phyloP scores from a whole-genome alignment of 768 basidiomycete species.

The Saitozyma sp. region DNA sequence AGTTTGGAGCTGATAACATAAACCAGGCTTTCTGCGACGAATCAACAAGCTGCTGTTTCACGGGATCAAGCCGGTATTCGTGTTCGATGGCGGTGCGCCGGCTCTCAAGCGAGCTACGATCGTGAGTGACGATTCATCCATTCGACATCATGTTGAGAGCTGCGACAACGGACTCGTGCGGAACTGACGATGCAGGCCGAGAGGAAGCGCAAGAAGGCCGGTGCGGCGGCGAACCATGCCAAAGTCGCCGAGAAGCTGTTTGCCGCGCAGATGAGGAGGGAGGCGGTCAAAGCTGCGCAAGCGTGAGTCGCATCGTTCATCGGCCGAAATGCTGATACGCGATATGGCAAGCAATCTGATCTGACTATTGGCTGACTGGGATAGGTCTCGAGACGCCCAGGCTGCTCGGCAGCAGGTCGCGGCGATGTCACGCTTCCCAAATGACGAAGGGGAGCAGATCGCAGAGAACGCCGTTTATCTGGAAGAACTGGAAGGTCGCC shows the following conservation, averaged over 20 bases:
- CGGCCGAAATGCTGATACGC: no score
- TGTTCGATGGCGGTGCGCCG: slow-evolving; percentile 97
- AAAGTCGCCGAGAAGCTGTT: slow-evolving; percentile 88
- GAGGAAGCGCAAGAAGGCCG: slow-evolving; percentile 84
- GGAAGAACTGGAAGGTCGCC: slow-evolving; percentile 66
- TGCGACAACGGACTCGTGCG: not conserved
- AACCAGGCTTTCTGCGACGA: slow-evolving; percentile 57
- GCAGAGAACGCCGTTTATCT: slow-evolving; percentile 79
- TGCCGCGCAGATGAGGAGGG: slow-evolving; percentile 87
- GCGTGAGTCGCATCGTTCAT: slow-evolving; percentile 34
- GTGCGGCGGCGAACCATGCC: slow-evolving; percentile 79
- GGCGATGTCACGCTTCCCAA: slow-evolving; percentile 20
- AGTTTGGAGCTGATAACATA: slow-evolving; percentile 3
- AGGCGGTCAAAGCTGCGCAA: slow-evolving; percentile 68
- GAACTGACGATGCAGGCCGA: slow-evolving; percentile 62
- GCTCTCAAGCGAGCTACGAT: slow-evolving; percentile 83
- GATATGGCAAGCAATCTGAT: not conserved
- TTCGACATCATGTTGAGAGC: not conserved
- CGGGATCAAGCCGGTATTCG: slow-evolving; percentile 97
- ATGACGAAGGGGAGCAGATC: slow-evolving; percentile 57
- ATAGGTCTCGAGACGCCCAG: slow-evolving; percentile 19
- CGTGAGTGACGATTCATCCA: slow-evolving; percentile 56
- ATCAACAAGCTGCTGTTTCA: slow-evolving; percentile 94
- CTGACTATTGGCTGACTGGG: slow-evolving; percentile 1
- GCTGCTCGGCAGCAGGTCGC: slow-evolving; percentile 28